phyloP scores from a whole-genome alignment of 2,329 filamentous ascomycete species.

The Colletotrichum sublineola region DNA sequence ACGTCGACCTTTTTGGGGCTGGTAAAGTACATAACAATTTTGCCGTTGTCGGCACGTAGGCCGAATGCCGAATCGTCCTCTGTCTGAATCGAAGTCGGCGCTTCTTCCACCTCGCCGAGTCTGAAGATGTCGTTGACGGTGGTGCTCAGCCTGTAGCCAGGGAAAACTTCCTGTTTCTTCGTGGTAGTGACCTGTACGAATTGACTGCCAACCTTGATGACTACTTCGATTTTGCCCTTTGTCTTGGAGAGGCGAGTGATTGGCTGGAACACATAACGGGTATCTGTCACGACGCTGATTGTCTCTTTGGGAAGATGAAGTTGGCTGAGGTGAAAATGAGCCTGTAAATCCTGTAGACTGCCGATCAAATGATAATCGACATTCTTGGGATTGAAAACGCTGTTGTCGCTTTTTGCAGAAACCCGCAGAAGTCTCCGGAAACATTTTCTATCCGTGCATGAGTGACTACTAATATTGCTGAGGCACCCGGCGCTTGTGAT shows the following conservation, averaged over 20 bases:
- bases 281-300: slow-evolving; percentile 76
- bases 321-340: slow-evolving; percentile 76
- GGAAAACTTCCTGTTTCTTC: slow-evolving; percentile 77
- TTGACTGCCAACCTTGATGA: slow-evolving; percentile 76
- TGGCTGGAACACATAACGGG: slow-evolving; percentile 74
- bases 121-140: slow-evolving; percentile 79
- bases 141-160: slow-evolving; percentile 71
- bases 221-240: slow-evolving; percentile 77
- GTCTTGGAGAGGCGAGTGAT: slow-evolving; percentile 76
- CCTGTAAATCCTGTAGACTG: slow-evolving; percentile 74
- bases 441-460: slow-evolving; percentile 63
- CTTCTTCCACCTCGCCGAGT: slow-evolving; percentile 76
- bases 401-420: slow-evolving; percentile 70
- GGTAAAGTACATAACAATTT: slow-evolving; percentile 79
- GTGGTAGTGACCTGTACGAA: slow-evolving; percentile 78
- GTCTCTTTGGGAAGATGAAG: slow-evolving; percentile 78
- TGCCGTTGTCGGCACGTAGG: slow-evolving; percentile 75
- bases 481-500: slow-evolving; percentile 32
- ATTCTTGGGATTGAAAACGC: slow-evolving; percentile 75
- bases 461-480: neutral
- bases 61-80: slow-evolving; percentile 78
- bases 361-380: slow-evolving; percentile 76
- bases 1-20: slow-evolving; percentile 75
- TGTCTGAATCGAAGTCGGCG: slow-evolving; percentile 72
- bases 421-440: slow-evolving; percentile 74